Conservation (phyloP, 257 asterid genomes). For the Scutellaria minor region DNA sequence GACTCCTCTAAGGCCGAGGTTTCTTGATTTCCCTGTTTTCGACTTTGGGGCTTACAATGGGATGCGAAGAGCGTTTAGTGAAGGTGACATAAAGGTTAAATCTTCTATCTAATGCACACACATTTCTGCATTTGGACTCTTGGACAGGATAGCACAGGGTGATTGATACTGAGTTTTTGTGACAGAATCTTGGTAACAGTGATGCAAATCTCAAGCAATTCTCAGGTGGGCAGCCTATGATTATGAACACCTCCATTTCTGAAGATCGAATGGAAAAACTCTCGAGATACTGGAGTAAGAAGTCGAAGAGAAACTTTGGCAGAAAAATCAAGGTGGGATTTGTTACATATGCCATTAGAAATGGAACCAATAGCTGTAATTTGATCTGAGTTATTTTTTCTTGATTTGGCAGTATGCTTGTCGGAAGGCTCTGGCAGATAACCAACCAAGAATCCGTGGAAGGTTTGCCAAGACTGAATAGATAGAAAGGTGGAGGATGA, state of each 20-base stretch:
- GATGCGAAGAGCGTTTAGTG: slow-evolving; percentile 92
- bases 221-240: slow-evolving; percentile 49
- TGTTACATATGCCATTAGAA: background rate
- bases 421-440: slow-evolving; percentile 95
- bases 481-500: slow-evolving; percentile 52
- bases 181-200: slow-evolving; percentile 71
- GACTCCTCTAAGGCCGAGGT: slow-evolving; percentile 55
- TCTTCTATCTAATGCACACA: slow-evolving; percentile 27
- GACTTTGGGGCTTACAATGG: slow-evolving; percentile 74
- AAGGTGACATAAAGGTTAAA: slow-evolving; percentile 93
- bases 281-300: slow-evolving; percentile 84
- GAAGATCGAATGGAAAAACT: slow-evolving; percentile 86
- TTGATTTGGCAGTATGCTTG: slow-evolving; percentile 68
- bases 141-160: slow-evolving; percentile 56
- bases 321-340: slow-evolving; percentile 79
- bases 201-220: slow-evolving; percentile 48
- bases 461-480: slow-evolving; percentile 83
- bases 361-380: background rate
- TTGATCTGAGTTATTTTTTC: slow-evolving; percentile 1
- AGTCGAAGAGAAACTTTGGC: slow-evolving; percentile 80
- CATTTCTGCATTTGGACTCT: slow-evolving; percentile 47
- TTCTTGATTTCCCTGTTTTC: slow-evolving; percentile 70
- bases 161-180: slow-evolving; percentile 69
- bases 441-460: slow-evolving; percentile 92
- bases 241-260: slow-evolving; percentile 42